phyloP scores from a whole-genome alignment of 1,139 yeast genomes.

The Geotrichum armillariae region DNA sequence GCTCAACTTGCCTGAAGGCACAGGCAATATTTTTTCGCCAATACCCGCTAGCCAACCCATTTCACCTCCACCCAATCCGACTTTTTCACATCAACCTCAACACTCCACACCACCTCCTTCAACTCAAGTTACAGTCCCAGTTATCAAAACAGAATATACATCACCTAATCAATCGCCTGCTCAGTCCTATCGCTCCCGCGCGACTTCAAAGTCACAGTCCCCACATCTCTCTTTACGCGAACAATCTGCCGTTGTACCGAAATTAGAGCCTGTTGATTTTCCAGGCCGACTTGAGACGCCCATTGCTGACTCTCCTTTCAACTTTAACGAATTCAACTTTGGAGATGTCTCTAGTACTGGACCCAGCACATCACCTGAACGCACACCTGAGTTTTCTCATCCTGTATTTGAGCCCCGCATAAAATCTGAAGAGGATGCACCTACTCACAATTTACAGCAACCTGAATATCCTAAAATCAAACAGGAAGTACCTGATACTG shows the following conservation, averaged over 20 bases:
- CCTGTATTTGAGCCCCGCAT: background rate
- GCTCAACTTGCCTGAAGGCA: background rate
- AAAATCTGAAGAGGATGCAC: background rate
- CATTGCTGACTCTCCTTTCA: conserved; percentile 5
- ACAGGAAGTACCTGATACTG: background rate
- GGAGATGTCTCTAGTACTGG: background rate
- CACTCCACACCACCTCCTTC: background rate
- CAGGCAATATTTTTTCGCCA: background rate
- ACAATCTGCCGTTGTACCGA: background rate
- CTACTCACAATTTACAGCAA: background rate
- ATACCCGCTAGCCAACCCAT: background rate
- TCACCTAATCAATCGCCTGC: background rate
- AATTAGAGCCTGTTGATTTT: background rate
- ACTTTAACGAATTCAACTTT: conserved; percentile 2
- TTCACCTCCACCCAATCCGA: too few species aligned
- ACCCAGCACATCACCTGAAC: background rate
- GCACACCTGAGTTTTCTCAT: background rate
- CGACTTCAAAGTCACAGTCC: too few species aligned
- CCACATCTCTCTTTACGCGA: background rate
- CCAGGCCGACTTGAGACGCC: background rate
- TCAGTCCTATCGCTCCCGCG: too few species aligned
- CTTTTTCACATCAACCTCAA: background rate
- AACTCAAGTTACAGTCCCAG: background rate
- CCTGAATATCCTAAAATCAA: background rate
- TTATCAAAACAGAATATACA: background rate